Conservation (phyloP, 2,329 filamentous ascomycete genomes). For the Emericellopsis atlantica region DNA sequence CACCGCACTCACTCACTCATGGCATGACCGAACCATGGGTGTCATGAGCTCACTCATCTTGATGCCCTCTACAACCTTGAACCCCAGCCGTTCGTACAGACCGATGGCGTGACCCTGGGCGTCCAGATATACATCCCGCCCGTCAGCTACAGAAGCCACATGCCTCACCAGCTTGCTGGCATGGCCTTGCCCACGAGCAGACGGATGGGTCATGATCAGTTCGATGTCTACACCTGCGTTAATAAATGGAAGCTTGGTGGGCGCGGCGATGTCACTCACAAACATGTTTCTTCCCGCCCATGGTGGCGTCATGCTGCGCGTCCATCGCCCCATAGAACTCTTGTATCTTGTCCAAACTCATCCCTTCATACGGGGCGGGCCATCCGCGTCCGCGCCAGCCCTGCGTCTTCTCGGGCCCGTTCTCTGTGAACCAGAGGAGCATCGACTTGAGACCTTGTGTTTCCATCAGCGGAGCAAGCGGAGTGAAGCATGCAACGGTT, state of each 20-base stretch:
- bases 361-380: not conserved
- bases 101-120: not conserved
- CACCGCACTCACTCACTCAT: too few species aligned
- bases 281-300: not conserved
- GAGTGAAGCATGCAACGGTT: too few species aligned
- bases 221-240: not conserved
- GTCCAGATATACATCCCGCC: not conserved
- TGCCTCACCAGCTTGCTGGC: not conserved
- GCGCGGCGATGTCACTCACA: not conserved
- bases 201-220: not conserved
- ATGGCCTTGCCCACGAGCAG: not conserved
- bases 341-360: not conserved
- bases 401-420: too few species aligned
- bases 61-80: not conserved
- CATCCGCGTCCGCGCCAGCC: not conserved
- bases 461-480: too few species aligned
- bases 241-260: not conserved
- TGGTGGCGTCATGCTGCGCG: not conserved
- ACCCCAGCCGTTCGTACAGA: not conserved
- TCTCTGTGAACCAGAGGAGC: not conserved
- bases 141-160: not conserved
- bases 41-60: not conserved
- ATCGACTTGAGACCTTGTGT: not conserved
- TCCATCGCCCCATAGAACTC: not conserved
- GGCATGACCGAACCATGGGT: not conserved